Evolutionary conservation across 1,284 basidiomycete species (phyloP).

Genomic region (Mycosarcoma mackinlayi): DNA sequence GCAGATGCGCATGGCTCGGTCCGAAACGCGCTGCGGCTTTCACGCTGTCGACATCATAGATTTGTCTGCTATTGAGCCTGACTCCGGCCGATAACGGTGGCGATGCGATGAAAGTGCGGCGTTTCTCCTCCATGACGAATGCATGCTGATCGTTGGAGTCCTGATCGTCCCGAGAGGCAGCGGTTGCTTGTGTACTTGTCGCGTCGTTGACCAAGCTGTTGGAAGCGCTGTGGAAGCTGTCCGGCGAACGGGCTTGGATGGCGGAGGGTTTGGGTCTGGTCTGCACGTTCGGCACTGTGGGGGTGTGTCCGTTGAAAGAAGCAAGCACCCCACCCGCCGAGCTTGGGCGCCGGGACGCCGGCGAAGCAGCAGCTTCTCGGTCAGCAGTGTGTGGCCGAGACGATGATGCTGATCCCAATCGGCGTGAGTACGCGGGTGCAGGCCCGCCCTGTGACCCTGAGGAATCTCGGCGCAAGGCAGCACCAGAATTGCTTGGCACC

Average conservation of each 20-base stretch:
- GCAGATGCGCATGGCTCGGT: background rate
- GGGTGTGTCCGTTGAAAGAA: too few relatives aligned
- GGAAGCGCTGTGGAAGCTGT: conserved; percentile 12
- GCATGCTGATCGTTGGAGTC: conserved; percentile 11
- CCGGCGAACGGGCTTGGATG: conserved; percentile 1
- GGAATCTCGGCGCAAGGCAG: background rate
- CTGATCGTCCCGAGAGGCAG: conserved; percentile 1
- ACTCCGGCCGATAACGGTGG: conserved; percentile 37
- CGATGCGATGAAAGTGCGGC: conserved; percentile 31
- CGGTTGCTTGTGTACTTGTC: background rate
- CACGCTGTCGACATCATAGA: conserved; percentile 48
- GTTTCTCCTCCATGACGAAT: conserved; percentile 32
- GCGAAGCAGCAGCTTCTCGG: background rate
- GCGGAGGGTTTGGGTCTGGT: conserved; percentile 1
- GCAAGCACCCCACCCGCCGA: conserved; percentile 2
- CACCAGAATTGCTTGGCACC: background rate
- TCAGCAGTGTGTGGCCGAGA: conserved; percentile 19
- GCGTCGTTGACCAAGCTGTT: conserved; percentile 9
- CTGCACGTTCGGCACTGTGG: conserved; percentile 2
- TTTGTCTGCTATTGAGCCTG: conserved; percentile 26
- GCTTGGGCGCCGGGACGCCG: background rate
- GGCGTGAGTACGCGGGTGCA: conserved; percentile 25
- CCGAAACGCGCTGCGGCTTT: conserved; percentile 39
- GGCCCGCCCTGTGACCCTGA: conserved; percentile 3
- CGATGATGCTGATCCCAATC: conserved; percentile 18